phyloP scores from a whole-genome alignment of 495 filamentous ascomycete genomes.

The Geoglossum glabrum region DNA sequence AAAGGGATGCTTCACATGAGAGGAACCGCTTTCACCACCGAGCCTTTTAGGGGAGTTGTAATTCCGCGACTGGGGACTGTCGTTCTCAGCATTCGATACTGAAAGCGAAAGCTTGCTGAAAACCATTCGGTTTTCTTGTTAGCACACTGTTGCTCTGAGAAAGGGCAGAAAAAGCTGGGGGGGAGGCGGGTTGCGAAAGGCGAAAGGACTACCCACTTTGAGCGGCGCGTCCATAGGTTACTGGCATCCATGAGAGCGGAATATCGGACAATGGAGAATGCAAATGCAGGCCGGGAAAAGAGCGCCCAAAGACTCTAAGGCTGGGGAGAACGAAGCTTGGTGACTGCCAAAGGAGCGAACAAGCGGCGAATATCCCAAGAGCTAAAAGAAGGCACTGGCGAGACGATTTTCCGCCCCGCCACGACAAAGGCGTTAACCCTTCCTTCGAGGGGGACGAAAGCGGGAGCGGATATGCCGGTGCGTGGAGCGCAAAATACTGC shows the following conservation, averaged over 20 bases:
- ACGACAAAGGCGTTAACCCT: neutral
- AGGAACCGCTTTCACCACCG: slow-evolving; percentile 47
- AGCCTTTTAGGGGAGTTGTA: slow-evolving; percentile 43
- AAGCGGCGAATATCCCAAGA: neutral
- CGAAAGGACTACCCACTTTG: slow-evolving; percentile 14
- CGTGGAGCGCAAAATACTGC: neutral
- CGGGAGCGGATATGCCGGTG: neutral
- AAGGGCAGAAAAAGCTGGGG: slow-evolving; percentile 26
- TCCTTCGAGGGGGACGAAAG: neutral
- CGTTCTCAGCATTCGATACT: slow-evolving; percentile 33
- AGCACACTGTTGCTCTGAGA: slow-evolving; percentile 18
- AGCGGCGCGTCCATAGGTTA: slow-evolving; percentile 18
- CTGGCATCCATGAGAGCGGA: slow-evolving; percentile 8
- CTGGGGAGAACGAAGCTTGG: neutral
- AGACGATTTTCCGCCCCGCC: slow-evolving; percentile 1
- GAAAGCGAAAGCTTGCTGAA: slow-evolving; percentile 79
- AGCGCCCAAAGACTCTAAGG: neutral
- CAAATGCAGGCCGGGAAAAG: neutral
- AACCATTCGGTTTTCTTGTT: slow-evolving; percentile 22
- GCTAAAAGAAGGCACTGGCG: neutral
- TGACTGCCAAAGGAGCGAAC: neutral
- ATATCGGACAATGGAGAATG: neutral
- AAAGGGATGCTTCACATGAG: slow-evolving; percentile 67
- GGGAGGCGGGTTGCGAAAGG: slow-evolving; percentile 19
- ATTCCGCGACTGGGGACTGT: slow-evolving; percentile 37